phyloP scores from a whole-genome alignment of 306 rosid species.

The Medicago ruthenica region DNA sequence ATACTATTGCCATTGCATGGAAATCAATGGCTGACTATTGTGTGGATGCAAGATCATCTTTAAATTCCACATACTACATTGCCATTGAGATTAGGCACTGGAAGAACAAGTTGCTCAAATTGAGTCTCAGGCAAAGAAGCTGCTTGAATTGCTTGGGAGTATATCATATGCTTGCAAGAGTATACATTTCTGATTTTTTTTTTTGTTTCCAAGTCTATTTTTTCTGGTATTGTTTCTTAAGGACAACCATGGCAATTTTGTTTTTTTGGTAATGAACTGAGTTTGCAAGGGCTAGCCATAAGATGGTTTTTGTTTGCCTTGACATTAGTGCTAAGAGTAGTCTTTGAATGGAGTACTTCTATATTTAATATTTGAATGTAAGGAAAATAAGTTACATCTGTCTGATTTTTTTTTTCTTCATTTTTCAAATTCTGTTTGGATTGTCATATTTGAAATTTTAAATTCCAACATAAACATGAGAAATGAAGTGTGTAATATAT shows the following conservation, averaged over 20 bases:
- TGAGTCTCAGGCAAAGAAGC: constrained; percentile 39
- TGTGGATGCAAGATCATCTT: constrained; percentile 9
- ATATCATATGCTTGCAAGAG: background rate
- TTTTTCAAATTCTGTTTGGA: background rate
- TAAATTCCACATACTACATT: background rate
- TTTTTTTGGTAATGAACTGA: too few species aligned
- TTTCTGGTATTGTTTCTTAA: constrained; percentile 8
- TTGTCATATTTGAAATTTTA: background rate
- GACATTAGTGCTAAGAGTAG: background rate
- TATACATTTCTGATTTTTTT: background rate
- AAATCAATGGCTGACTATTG: constrained; percentile 21
- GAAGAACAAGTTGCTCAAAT: constrained; percentile 30
- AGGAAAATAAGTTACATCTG: background rate
- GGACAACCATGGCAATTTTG: background rate
- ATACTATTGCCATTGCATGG: constrained; percentile 24
- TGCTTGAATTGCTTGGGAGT: constrained; percentile 11
- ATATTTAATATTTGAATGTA: background rate
- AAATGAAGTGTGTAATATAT: background rate
- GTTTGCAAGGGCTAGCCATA: background rate
- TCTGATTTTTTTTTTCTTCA: background rate
- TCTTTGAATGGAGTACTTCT: background rate
- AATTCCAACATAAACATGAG: background rate
- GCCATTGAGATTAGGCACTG: constrained; percentile 5
- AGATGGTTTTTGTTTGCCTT: background rate
- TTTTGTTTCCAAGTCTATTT: constrained; percentile 5